Base-by-base conservation (phyloP, 208 protist species). In the Leishmania major region DNA sequence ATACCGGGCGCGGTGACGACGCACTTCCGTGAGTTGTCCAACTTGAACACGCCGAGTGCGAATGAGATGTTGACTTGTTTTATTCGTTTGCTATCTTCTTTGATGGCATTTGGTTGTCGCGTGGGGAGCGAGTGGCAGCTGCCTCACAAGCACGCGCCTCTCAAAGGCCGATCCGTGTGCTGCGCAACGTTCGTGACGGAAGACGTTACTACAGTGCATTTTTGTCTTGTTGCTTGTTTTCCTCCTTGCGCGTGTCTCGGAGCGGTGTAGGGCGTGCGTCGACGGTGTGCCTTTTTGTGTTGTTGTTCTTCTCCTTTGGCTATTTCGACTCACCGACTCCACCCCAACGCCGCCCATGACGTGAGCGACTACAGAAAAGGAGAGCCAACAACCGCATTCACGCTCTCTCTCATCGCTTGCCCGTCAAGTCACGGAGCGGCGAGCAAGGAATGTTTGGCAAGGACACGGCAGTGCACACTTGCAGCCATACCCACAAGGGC, bases 21-120 rank as follows among this genome's bases (percentile, higher is more conserved):
- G 71, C 55, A 77, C 59, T 49, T 85, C 31, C 22, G 37, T 28
- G 81, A 73, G 13, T 37, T 77, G 45, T 69, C 81, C 51, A 60
- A n/a, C n/a, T 60, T 62, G 81, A 80, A 19, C 43, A n/a, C 17
- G 43, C 19, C 43, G 8, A 49, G 25, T n/a, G 2, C 35, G 47
- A 45, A 19, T 1, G 2, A n/a, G 53, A 28, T 37, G 22, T 40
- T 22, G n/a, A 31, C 7, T 13, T 17, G 17, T 60, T 6, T 62
- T 35, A 53, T 77, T 51, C n/a, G n/a, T 55, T 35, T 53, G 11
- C 25, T 43, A 22, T 17, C 10, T 10, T 55, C 43, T 15, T 25
- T 10, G 15, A 40, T 40, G 35, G 31, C 43, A 35, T n/a, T 72
- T n/a, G 40, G 37, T 72, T 72, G 67, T 11, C 25, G 67, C 25